Percentiles rank a stretch among this genome's conserved stretches.
phyloP scores from a whole-genome alignment of 352 stramenopile genomes.

The Phytophthora pluvialis region DNA sequence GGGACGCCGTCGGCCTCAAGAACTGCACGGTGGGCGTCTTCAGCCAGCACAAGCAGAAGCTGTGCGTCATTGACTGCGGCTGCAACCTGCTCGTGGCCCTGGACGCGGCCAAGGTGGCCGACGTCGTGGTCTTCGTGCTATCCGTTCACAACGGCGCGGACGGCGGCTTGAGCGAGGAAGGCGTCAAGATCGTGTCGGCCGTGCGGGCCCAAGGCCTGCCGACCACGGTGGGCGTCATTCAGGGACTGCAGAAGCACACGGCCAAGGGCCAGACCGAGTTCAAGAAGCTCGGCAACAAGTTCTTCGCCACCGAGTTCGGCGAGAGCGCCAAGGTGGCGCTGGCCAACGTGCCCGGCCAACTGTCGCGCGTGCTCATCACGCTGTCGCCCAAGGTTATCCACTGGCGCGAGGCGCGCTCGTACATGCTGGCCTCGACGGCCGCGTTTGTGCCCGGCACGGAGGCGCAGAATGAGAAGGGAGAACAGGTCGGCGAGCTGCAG shows the following conservation, averaged over 20 bases:
- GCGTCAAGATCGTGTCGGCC: conserved; percentile 90
- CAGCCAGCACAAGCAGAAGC: conserved; percentile 88
- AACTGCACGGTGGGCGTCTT: conserved; percentile 80
- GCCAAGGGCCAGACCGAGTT: conserved; percentile 78
- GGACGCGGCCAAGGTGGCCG: conserved; percentile 87
- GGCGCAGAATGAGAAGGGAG: conserved; percentile 47
- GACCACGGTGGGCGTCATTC: conserved; percentile 84
- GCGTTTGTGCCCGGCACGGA: conserved; percentile 57
- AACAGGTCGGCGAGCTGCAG: conserved; percentile 71
- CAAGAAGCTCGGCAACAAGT: conserved; percentile 87
- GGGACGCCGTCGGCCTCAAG: conserved; percentile 46
- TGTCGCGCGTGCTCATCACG: conserved; percentile 84
- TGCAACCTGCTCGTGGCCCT: conserved; percentile 83
- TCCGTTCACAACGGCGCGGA: conserved; percentile 83
- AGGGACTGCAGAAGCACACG: conserved; percentile 79
- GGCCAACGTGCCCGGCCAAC: conserved; percentile 78
- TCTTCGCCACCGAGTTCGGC: conserved; percentile 91
- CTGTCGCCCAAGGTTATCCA: conserved; percentile 87
- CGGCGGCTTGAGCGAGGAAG: conserved; percentile 84
- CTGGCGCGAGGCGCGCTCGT: conserved; percentile 89
- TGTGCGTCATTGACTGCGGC: conserved; percentile 86
- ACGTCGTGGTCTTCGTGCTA: conserved; percentile 84
- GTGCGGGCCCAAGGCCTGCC: conserved; percentile 94
- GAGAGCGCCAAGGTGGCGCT: conserved; percentile 83
- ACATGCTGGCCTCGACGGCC: conserved; percentile 82